Evolutionary conservation across 2,329 filamentous ascomycete genomes (phyloP), one percentile per base, ranked within the genome.

Genomic region (Aspergillus fumigatiaffinis): DNA sequence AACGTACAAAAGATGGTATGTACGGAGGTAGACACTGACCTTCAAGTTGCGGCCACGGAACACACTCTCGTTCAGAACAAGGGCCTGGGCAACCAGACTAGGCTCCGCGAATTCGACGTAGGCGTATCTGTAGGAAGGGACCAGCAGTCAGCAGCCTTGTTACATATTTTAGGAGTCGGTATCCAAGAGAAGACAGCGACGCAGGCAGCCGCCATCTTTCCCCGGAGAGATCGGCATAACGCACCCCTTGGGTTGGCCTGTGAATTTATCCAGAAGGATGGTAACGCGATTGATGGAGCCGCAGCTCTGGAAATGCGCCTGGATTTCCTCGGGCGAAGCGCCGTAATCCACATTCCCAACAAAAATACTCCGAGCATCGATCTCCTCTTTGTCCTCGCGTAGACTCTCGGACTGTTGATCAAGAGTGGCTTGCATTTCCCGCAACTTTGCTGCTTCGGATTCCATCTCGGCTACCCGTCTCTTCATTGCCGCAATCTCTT

Each of bases 291-390:
- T 99, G 81, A 99, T 99, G 65, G 90, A 91, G 59, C 94, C 94
- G 69, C 92, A 96, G 80, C 88, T 95, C 81, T 96, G 92, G 79
- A 99, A 99, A 73, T 99, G 94, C 58, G 92, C 91, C 80, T 99
- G 94, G 58, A 99, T 94, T 80, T 99, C 94, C 78, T 99, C 94
- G 2, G 94, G 94, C 28, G 92, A 95, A 23, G 93, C 92, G 61
- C 91, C 92, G 76, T 99, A 99, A 77, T 99, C 94, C 64, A 99
- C 94, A 68, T 99, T 99, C 66, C 94, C 94, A 48, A 99, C 94
- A 74, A 99, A 99, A 76, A 99, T 92, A 78, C 92, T 97, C 69
- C 94, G 88, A 65, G 88, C 88, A 77, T 99, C 94, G 58, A 99
- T 87, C 66, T 97, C 95, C 74, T 97, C 92, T 77, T 95, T 96